A percentile compares a stretch with the other conserved stretches of the same genome.
Conservation (phyloP, 352 stramenopile species). For the Globisporangium perplexum region DNA sequence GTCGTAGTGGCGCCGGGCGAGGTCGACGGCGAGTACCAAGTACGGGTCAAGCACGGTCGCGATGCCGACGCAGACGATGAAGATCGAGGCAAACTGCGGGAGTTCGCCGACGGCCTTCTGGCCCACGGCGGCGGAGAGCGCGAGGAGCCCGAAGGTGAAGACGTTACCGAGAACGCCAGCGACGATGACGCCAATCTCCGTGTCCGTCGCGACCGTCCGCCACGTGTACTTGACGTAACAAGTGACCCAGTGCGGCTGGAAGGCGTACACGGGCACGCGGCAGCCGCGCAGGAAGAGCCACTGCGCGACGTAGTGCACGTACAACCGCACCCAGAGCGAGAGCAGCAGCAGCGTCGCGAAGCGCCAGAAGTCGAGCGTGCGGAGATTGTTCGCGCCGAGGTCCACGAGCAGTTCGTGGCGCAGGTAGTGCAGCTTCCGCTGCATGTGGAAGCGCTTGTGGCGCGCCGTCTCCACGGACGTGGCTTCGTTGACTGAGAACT, state of each 20-base stretch:
- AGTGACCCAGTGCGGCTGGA: conserved; percentile 52
- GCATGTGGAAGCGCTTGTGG: conserved; percentile 52
- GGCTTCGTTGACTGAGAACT: conserved; percentile 44
- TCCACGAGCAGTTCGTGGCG: conserved; percentile 78
- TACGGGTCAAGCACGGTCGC: conserved; percentile 75
- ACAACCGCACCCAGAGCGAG: conserved; percentile 84
- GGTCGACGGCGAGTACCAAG: conserved; percentile 76
- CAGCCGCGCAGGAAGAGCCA: conserved; percentile 70
- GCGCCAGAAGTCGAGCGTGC: conserved; percentile 81
- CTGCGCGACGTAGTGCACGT: conserved; percentile 87
- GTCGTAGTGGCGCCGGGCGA: conserved; percentile 69
- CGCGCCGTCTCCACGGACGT: conserved; percentile 38
- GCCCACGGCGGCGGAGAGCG: conserved; percentile 25
- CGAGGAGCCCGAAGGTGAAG: conserved; percentile 42
- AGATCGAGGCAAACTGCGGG: conserved; percentile 63
- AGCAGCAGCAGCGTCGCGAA: conserved; percentile 46
- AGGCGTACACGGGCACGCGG: conserved; percentile 78
- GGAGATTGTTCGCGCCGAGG: conserved; percentile 38
- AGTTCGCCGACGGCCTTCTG: conserved; percentile 59
- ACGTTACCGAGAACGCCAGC: conserved; percentile 52
- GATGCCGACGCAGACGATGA: conserved; percentile 74
- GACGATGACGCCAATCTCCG: conserved; percentile 67
- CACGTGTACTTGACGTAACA: conserved; percentile 86
- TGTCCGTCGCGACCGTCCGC: conserved; percentile 44
- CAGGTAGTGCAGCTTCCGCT: conserved; percentile 76